Evolutionary conservation across 2,329 filamentous ascomycete species (phyloP).

Genomic region (Pseudopithomyces chartarum): DNA sequence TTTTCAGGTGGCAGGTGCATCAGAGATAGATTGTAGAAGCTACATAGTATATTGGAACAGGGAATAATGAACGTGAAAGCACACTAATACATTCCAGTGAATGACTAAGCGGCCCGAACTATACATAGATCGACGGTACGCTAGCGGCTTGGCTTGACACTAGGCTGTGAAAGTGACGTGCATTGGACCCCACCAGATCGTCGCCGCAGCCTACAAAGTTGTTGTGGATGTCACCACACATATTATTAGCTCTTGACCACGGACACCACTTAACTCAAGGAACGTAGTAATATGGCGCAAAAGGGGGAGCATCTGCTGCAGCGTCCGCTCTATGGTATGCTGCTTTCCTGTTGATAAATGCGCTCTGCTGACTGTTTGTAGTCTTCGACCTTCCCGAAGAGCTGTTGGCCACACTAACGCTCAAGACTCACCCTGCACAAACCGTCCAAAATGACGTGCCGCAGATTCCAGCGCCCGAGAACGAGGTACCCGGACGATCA

Average conservation of each 20-base stretch:
- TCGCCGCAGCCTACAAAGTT: conserved; percentile 1
- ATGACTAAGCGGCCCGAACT: not conserved
- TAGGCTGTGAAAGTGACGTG: conserved; percentile 9
- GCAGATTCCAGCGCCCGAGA: conserved; percentile 9
- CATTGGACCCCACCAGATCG: conserved; percentile 1
- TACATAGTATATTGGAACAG: not conserved
- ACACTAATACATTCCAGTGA: not conserved
- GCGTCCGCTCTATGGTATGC: conserved; percentile 47
- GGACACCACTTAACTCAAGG: not conserved
- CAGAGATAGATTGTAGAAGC: not conserved
- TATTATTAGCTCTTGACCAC: not conserved
- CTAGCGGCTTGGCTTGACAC: conserved; percentile 2
- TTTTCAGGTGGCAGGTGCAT: too few species aligned
- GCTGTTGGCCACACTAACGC: conserved; percentile 70
- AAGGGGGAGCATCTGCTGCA: conserved; percentile 40
- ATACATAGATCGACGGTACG: not conserved
- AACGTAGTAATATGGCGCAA: conserved; percentile 29
- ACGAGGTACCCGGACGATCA: conserved; percentile 42
- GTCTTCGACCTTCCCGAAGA: conserved; percentile 83
- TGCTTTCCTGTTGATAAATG: not conserved
- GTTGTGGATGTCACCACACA: too few species aligned
- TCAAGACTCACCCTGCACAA: conserved; percentile 51
- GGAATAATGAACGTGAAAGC: not conserved
- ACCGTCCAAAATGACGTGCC: conserved; percentile 21
- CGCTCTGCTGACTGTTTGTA: conserved; percentile 44